Evolutionary conservation across 345 rosid genomes (phyloP), one percentile per base, ranked within the genome.

Genomic region (Eucalyptus curtisii): DNA sequence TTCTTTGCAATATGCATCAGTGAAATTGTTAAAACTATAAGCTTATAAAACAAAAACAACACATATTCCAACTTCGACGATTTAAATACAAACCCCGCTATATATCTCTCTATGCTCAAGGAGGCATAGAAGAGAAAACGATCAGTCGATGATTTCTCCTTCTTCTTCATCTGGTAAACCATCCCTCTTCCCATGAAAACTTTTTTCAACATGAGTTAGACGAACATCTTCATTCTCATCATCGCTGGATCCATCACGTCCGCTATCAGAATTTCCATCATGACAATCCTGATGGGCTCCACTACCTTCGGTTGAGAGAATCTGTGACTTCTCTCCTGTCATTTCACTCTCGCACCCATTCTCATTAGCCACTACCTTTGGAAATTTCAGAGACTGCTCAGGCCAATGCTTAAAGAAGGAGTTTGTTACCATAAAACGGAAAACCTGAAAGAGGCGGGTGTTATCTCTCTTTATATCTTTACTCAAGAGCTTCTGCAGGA

Each of bases 401-500:
- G 96, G 96, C 90, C 90, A 91, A 86, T 94, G 95, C 87, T 95
- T 89, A 88, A 97, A 93, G 93, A 94, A 95, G 30, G 96, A 90
- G 91, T 98, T 98, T 81, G 85, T 88, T 37, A 91, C 96, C 95
- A 98, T 92, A 94, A 97, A 95, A 89, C 96, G 92, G 55, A 96
- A 90, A 53, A 91, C 95, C 92, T 97, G 99, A 89, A 98, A 89
- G 91, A 98, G 89, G 19, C 49, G 92, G 85, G 48, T 90, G 89
- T 95, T 94, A 40, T 96, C 98, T 93, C 91, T 95, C 94, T 89
- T 93, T 89, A 95, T 91, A 85, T 98, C 99, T 86, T 90, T 90
- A 88, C 93, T 91, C 84, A 98, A 93, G 92, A 98, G 99, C 95
- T 94, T 97, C 94, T 95, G 93, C 92, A 96, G 88, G 91, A 98